These are phyloP conservation scores for Kodamaea jinghongensis DNA, from an alignment of 805 yeast species.

Conservation along the genomic window DNA sequence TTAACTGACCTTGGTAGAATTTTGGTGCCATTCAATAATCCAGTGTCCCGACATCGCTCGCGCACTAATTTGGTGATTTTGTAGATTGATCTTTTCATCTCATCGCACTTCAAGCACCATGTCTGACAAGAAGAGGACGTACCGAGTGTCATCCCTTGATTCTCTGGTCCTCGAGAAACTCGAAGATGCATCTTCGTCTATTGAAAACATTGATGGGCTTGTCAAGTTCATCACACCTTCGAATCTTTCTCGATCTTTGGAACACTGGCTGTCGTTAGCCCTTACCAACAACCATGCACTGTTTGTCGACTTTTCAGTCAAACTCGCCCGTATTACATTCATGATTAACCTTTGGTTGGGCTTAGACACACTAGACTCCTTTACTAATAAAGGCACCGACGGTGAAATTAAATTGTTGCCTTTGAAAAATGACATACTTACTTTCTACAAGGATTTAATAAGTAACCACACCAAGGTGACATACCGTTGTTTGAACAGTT, in stretches of 20 bases:
- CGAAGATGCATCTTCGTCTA: conserved; percentile 1
- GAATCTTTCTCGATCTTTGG: conserved; percentile 2
- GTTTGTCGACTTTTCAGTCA: conserved; percentile 43
- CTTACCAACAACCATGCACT: conserved; percentile 51
- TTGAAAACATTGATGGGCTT: conserved; percentile 2
- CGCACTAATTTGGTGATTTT: too few relatives aligned
- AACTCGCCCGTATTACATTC: conserved; percentile 32
- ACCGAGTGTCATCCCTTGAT: conserved; percentile 1
- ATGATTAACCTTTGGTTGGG: conserved; percentile 17
- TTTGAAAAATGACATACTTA: conserved; percentile 20
- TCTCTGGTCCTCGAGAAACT: neutral
- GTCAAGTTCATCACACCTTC: conserved; percentile 1
- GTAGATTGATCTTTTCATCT: too few relatives aligned
- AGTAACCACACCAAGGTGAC: conserved; percentile 57
- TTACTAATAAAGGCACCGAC: neutral
- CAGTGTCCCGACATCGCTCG: too few relatives aligned
- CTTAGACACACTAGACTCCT: conserved; percentile 11
- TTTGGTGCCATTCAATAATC: too few relatives aligned
- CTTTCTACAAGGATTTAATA: conserved; percentile 52
- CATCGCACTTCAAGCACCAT: too few relatives aligned
- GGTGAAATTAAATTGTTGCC: conserved; percentile 12
- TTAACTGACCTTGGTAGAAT: too few relatives aligned
- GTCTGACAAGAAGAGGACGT: neutral
- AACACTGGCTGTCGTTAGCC: conserved; percentile 41
- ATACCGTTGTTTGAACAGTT: conserved; percentile 62